Conservation (phyloP, 805 yeast species). For the Scheffersomyces lignosus region DNA sequence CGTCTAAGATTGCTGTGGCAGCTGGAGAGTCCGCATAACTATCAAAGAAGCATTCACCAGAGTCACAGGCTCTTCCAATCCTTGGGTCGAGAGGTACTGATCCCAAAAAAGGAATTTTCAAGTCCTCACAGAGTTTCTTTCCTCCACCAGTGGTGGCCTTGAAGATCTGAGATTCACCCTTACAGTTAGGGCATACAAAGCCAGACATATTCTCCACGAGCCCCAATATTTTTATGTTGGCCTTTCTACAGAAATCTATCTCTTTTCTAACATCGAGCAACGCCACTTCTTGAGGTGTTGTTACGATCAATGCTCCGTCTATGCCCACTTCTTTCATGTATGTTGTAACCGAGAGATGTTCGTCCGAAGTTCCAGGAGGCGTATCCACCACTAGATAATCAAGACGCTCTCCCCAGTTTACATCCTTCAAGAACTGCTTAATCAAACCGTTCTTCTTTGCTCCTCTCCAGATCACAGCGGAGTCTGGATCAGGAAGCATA, state of each 20-base stretch:
- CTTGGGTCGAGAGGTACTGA: slow-evolving; percentile 95
- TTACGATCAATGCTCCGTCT: slow-evolving; percentile 92
- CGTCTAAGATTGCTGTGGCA: slow-evolving; percentile 77
- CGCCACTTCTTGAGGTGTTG: slow-evolving; percentile 98
- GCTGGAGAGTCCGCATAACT: slow-evolving; percentile 91
- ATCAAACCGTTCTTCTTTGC: slow-evolving; percentile 92
- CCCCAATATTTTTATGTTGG: slow-evolving; percentile 82
- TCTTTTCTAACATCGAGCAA: slow-evolving; percentile 93
- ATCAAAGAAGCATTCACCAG: slow-evolving; percentile 82
- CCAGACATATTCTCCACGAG: slow-evolving; percentile 98
- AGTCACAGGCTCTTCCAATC: slow-evolving; percentile 85
- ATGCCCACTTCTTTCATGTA: slow-evolving; percentile 87
- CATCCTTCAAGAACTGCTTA: slow-evolving; percentile 91
- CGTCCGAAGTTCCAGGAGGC: slow-evolving; percentile 99
- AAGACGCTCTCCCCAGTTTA: slow-evolving; percentile 82
- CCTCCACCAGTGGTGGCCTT: slow-evolving; percentile 99
- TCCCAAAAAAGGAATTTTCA: slow-evolving; percentile 79
- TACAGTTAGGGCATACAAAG: slow-evolving; percentile 93
- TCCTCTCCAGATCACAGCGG: slow-evolving; percentile 97
- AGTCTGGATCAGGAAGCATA: slow-evolving; percentile 89
- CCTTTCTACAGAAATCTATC: slow-evolving; percentile 91
- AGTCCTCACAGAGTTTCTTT: slow-evolving; percentile 73
- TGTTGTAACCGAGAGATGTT: slow-evolving; percentile 86
- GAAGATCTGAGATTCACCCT: slow-evolving; percentile 86
- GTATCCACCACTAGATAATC: slow-evolving; percentile 93